Conservation (phyloP, 1,284 basidiomycete genomes). For the Ustilago loliicola region DNA sequence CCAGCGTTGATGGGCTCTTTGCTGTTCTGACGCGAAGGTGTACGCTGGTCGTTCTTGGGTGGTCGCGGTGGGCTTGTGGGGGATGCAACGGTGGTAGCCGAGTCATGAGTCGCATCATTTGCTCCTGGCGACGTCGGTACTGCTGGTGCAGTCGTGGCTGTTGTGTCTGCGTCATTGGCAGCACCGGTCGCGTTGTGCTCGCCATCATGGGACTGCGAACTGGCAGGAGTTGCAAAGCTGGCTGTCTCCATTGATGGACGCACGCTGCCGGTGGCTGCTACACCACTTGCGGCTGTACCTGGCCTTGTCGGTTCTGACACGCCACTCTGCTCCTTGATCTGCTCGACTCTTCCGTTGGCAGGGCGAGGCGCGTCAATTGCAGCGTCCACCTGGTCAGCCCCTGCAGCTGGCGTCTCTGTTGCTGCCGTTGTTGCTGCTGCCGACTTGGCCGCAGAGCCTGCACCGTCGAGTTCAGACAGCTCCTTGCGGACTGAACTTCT, state of each 20-base stretch:
- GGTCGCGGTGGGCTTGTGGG: slow-evolving; percentile 40
- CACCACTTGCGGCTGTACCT: slow-evolving; percentile 1
- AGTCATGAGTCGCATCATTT: slow-evolving; percentile 18
- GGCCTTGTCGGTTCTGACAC: neutral
- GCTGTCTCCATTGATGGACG: slow-evolving; percentile 34
- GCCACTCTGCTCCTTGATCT: slow-evolving; percentile 38
- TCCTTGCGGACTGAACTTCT: slow-evolving; percentile 44
- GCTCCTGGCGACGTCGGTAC: slow-evolving; percentile 1
- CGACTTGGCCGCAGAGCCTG: neutral
- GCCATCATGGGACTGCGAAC: slow-evolving; percentile 21
- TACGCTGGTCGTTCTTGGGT: slow-evolving; percentile 39
- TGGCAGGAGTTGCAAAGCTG: slow-evolving; percentile 26
- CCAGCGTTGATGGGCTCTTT: slow-evolving; percentile 23
- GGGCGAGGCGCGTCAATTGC: slow-evolving; percentile 4
- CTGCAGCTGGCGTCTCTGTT: neutral
- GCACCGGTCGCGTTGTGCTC: neutral
- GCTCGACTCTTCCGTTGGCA: slow-evolving; percentile 33
- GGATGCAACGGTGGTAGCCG: slow-evolving; percentile 2
- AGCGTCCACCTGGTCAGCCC: neutral
- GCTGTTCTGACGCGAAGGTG: slow-evolving; percentile 48
- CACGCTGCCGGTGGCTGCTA: slow-evolving; percentile 20
- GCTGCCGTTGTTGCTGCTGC: neutral
- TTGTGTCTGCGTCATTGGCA: slow-evolving; percentile 7
- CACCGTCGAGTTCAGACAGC: slow-evolving; percentile 11
- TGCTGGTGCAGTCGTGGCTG: slow-evolving; percentile 1